Evolutionary conservation across 169 alveolate species (phyloP).

Genomic region (Eimeria tenella): DNA sequence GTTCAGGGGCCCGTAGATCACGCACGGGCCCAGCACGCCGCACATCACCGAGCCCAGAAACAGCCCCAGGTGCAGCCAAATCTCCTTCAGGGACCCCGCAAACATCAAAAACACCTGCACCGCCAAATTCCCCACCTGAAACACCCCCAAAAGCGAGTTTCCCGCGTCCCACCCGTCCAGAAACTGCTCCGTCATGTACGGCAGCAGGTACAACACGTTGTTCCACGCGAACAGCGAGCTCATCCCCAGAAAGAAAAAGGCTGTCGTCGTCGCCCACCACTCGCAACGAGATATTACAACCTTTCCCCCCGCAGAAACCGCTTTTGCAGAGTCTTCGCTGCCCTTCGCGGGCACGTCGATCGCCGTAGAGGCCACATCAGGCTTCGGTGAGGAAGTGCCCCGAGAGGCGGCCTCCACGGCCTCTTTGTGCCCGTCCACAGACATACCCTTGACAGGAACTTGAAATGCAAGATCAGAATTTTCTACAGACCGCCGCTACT

Average conservation of each 20-base stretch:
- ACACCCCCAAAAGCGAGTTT: conserved; percentile 49
- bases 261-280: background rate
- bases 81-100: background rate
- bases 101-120: conserved; percentile 18
- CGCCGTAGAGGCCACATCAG: background rate
- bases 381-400: background rate
- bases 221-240: conserved; percentile 58
- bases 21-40: background rate
- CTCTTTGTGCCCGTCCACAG: background rate
- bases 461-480: too few species aligned
- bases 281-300: background rate
- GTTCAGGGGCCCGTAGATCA: background rate
- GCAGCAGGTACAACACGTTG: conserved; percentile 38
- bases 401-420: background rate
- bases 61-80: conserved; percentile 9
- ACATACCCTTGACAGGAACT: background rate
- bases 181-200: conserved; percentile 56
- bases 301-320: background rate
- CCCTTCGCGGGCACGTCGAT: background rate
- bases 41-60: background rate
- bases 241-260: conserved; percentile 50
- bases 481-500: background rate
- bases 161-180: conserved; percentile 53
- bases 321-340: background rate
- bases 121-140: conserved; percentile 18